Base-by-base conservation (phyloP, 2,329 filamentous ascomycete genomes). In the Ilyonectria mors-panacis region DNA sequence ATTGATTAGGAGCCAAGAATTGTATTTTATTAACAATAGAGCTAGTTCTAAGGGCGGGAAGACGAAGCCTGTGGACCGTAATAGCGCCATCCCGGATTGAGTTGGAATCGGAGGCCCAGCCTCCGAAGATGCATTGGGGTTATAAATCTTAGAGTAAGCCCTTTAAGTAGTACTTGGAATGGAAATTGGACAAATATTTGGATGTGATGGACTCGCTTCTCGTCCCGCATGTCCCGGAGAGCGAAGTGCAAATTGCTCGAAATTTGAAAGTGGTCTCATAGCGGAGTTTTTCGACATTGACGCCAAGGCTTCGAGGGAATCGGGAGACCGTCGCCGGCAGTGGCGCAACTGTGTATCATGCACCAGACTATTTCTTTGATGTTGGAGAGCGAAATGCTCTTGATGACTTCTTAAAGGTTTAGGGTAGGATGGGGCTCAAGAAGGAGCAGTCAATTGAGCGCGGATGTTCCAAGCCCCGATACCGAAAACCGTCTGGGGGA, bases 61-160 rank as follows among this genome's bases (percentile, higher is more conserved):
- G 21, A 30, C 12, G 42, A 35, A 19, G 30, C 8, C 45, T 17
- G n/a, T 39, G 35, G 9, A 8, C 54, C 42, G 42, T 47, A 15
- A 30, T 26, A 33, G 54, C 35, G 42, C 54, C 21, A 57, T 58
- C 50, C 54, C 45, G 15, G n/a, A 53, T 54, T 28, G 65, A n/a
- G 67, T 70, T 66, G 60, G 47, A 45, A 35, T 55, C 70, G 70
- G 70, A 72, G 45, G 35, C 23, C 51, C 26, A 48, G 35, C 30
- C 44, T 72, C 70, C 70, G 70, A 66, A 26, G 33, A 60, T 63
- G 44, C 26, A 63, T 70, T 59, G 26, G 61, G 70, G 30, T n/a
- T 42, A 42, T n/a, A n/a, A 42, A 6, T 8, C 17, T 39, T 19
- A 6, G 39, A 8, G 15, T 42, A 8, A 8, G 39, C 17, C 7